Conservation (phyloP, 2,329 filamentous ascomycete species). For the Thelonectria olida region DNA sequence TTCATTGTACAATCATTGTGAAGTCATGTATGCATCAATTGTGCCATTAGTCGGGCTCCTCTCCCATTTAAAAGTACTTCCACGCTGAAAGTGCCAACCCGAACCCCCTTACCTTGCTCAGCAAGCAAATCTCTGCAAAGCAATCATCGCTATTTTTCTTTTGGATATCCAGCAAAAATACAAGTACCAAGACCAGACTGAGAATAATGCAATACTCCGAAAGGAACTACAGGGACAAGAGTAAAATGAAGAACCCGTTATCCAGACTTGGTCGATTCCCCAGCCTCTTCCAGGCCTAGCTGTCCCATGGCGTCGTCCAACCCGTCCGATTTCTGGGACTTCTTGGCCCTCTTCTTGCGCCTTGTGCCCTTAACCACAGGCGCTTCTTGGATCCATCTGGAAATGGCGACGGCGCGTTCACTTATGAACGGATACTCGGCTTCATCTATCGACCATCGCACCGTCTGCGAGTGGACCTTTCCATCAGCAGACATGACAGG, state of each 20-base stretch:
- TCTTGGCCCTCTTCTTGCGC: constrained; percentile 44
- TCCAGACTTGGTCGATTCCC: not conserved
- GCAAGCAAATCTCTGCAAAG: no score
- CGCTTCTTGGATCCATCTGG: constrained; percentile 73
- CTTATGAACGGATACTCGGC: constrained; percentile 76
- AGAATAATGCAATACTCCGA: not conserved
- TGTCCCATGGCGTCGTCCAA: constrained; percentile 23
- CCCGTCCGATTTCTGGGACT: constrained; percentile 18
- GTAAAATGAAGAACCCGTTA: not conserved
- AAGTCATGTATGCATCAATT: no score
- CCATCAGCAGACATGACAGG: not conserved
- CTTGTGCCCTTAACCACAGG: constrained; percentile 52
- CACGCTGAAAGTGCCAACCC: no score
- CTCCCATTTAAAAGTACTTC: no score
- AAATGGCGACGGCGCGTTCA: constrained; percentile 74
- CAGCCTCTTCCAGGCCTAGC: constrained; percentile 17
- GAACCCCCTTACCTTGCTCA: not conserved
- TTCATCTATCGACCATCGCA: constrained; percentile 70
- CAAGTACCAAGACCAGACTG: not conserved
- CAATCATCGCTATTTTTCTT: no score
- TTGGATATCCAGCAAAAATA: constrained; percentile 5
- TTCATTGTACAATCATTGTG: no score
- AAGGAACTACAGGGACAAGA: not conserved
- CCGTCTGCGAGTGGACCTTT: not conserved
- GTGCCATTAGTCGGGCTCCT: no score